Conservation (phyloP, 106 monocot genomes). For the Allium fistulosum region DNA sequence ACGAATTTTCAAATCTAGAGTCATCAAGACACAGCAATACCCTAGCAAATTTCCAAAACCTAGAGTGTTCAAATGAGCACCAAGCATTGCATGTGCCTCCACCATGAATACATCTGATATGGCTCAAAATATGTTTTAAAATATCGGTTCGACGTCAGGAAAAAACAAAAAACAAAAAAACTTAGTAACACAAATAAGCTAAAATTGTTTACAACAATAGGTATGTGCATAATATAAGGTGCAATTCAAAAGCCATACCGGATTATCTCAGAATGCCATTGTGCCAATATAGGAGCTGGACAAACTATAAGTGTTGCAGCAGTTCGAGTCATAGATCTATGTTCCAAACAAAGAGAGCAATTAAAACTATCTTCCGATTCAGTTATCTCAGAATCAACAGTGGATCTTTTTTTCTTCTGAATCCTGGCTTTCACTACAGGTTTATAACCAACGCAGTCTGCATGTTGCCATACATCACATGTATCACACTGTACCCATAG, state of each 20-base stretch:
- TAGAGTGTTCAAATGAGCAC: too few species aligned
- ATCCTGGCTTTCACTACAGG: slow-evolving; percentile 35
- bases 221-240: too few species aligned
- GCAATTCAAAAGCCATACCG: slow-evolving; percentile 38
- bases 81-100: too few species aligned
- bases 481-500: slow-evolving; percentile 98
- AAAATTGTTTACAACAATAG: too few species aligned
- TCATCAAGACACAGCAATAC: too few species aligned
- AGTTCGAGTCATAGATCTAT: slow-evolving; percentile 36
- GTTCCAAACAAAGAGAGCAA: slow-evolving; percentile 71
- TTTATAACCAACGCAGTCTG: slow-evolving; percentile 75
- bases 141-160: too few species aligned
- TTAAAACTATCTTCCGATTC: slow-evolving; percentile 51
- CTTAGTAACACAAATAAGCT: too few species aligned
- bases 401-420: slow-evolving; percentile 13
- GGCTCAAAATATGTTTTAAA: too few species aligned
- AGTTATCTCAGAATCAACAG: slow-evolving; percentile 20
- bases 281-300: slow-evolving; percentile 80
- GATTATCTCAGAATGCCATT: slow-evolving; percentile 89
- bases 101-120: too few species aligned
- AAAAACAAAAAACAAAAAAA: too few species aligned
- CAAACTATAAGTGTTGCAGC: slow-evolving; percentile 87
- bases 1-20: too few species aligned
- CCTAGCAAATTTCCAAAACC: too few species aligned
- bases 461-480: slow-evolving; percentile 99